phyloP scores from a whole-genome alignment of 163 green algal species.

The Chlorella variabilis region DNA sequence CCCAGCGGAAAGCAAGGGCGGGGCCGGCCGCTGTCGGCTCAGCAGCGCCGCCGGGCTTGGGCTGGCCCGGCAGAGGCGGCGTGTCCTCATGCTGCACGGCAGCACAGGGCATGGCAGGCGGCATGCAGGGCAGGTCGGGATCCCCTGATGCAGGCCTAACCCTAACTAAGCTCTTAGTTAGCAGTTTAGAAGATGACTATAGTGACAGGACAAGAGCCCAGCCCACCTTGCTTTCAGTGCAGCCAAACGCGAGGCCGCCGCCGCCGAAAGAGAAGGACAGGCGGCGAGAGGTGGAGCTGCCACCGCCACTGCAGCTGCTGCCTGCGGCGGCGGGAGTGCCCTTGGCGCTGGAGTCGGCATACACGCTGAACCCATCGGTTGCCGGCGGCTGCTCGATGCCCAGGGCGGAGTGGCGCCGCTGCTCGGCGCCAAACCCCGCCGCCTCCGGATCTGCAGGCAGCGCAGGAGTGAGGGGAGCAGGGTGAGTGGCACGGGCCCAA shows the following conservation, averaged over 20 bases:
- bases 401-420: neutral
- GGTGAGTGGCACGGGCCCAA: too few species aligned
- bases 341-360: neutral
- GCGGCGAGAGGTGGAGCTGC: conserved; percentile 4
- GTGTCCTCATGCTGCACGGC: conserved; percentile 12
- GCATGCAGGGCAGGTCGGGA: too few species aligned
- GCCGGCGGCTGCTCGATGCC: neutral
- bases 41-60: neutral
- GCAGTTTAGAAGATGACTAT: too few species aligned
- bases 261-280: conserved; percentile 24
- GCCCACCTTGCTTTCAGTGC: neutral
- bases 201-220: too few species aligned
- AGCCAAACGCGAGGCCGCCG: neutral
- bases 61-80: neutral
- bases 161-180: too few species aligned
- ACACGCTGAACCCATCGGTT: neutral
- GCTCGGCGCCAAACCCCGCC: neutral
- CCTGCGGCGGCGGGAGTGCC: neutral
- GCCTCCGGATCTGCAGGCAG: too few species aligned
- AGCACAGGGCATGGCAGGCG: neutral
- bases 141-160: too few species aligned
- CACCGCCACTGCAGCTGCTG: neutral
- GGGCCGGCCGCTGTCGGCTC: too few species aligned
- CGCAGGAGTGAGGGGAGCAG: too few species aligned
- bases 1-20: neutral